A percentile compares a stretch with the other conserved stretches of the same genome.
Evolutionary conservation across 1,139 yeast genomes (phyloP).

Genomic region (Nadsonia commutata): DNA sequence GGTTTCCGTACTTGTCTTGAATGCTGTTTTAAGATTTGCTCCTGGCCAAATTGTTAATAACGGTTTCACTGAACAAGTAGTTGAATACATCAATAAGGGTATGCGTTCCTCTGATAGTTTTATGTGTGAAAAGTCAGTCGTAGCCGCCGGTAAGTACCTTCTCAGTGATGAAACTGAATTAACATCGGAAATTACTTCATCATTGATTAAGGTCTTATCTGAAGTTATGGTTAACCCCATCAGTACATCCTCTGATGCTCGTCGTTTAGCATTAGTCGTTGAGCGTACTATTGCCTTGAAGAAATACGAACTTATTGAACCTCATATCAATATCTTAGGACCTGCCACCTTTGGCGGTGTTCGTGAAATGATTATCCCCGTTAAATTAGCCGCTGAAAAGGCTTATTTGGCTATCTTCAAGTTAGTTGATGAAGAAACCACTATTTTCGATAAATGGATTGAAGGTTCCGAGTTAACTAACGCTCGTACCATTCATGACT

Average conservation of each 20-base stretch:
- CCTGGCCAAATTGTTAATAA: constrained; percentile 44
- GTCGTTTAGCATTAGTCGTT: constrained; percentile 67
- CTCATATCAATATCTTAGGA: constrained; percentile 42
- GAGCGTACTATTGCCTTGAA: constrained; percentile 59
- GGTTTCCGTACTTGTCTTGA: constrained; percentile 59
- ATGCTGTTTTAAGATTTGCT: constrained; percentile 68
- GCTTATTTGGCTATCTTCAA: constrained; percentile 63
- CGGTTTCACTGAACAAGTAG: constrained; percentile 35
- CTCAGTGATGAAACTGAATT: constrained; percentile 20
- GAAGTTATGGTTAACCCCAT: constrained; percentile 35
- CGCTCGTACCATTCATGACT: constrained; percentile 70
- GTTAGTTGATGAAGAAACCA: constrained; percentile 50
- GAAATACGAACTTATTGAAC: constrained; percentile 36
- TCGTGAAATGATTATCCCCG: constrained; percentile 75
- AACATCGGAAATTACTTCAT: constrained; percentile 14
- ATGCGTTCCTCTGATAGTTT: constrained; percentile 35
- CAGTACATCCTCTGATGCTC: constrained; percentile 58
- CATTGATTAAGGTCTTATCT: constrained; percentile 37
- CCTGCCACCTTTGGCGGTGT: constrained; percentile 73
- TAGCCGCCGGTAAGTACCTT: constrained; percentile 74
- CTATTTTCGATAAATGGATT: constrained; percentile 51
- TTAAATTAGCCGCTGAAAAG: constrained; percentile 88
- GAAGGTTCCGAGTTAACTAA: constrained; percentile 21
- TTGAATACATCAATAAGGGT: constrained; percentile 34
- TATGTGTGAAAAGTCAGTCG: constrained; percentile 62